phyloP scores from a whole-genome alignment of 1,284 basidiomycete species.

The Cryptococcus floricola region DNA sequence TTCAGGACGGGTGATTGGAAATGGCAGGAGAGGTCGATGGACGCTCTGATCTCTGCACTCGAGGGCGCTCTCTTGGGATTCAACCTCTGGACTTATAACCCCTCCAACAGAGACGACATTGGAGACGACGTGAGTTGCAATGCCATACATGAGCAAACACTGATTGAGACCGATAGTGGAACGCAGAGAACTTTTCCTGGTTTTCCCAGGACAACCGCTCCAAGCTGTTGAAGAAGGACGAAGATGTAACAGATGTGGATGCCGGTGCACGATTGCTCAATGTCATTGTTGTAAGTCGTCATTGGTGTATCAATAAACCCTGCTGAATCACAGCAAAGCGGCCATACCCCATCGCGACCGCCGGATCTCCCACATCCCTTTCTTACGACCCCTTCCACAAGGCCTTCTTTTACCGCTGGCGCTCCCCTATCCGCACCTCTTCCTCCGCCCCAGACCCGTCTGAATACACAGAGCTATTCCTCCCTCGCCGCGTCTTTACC shows the following conservation, averaged over 20 bases:
- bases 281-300: constrained; percentile 59
- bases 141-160: background rate
- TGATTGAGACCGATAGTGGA: constrained; percentile 58
- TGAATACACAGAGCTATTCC: constrained; percentile 71
- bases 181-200: constrained; percentile 93
- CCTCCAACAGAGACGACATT: constrained; percentile 67
- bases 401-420: constrained; percentile 31
- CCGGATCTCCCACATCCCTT: constrained; percentile 38
- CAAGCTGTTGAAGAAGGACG: constrained; percentile 36
- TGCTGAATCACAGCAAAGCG: constrained; percentile 24
- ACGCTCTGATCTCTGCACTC: constrained; percentile 72
- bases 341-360: constrained; percentile 46
- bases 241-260: constrained; percentile 63
- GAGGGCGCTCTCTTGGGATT: constrained; percentile 71
- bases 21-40: constrained; percentile 83
- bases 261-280: constrained; percentile 73
- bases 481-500: constrained; percentile 53
- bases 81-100: constrained; percentile 94
- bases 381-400: constrained; percentile 28
- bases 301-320: too few relatives aligned
- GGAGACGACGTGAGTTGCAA: constrained; percentile 63
- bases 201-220: constrained; percentile 58
- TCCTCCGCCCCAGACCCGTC: constrained; percentile 50
- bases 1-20: constrained; percentile 70
- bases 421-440: constrained; percentile 15